Evolutionary conservation across 1,139 yeast genomes (phyloP), one percentile per base, ranked within the genome.

Genomic region (Scheffersomyces titani): DNA sequence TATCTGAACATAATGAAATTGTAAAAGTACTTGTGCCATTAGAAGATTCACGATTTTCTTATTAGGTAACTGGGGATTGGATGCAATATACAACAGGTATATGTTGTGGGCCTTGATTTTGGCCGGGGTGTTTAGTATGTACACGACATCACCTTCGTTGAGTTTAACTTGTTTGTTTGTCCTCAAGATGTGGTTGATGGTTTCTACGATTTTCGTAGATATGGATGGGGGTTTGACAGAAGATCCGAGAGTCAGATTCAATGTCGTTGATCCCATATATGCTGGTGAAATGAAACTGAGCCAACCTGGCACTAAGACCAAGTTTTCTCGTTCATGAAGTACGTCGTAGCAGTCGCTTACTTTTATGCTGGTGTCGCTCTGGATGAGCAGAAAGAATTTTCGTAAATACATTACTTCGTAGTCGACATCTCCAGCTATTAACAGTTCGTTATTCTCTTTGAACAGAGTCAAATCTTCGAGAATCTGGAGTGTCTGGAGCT

Each of bases 271-370:
- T 6, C 51, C 51, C 7, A 40, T 19, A 18, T 48, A 48, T 16
- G 19, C 11, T 2, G 58, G 58, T 6, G 50, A 52, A n/a, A 54
- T 47, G 52, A 55, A 61, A 19, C 50, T 53, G 20, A 63, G 51
- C 65, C 65, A 63, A 6, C 65, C 65, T 1, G 63, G 59, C 44
- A 48, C 53, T 21, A 51, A 46, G 30, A 52, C 52, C n/a, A 61
- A 52, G 24, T 54, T 51, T 40, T 51, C 52, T 50, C 22, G 9
- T 19, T 49, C 51, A 13, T 45, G 20, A 7, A 54, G 36, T 6
- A 46, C 19, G 19, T 44, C 36, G 36, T 36, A 40, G 46, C 44
- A 50, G 24, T 50, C 49, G 20, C 24, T 30, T 19, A 24, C 44
- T 20, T 30, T 44, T 19, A 53, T 53, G 46, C 40, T 51, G 16